phyloP scores from a whole-genome alignment of 2,329 filamentous ascomycete genomes.

The Peltaster fructicola region DNA sequence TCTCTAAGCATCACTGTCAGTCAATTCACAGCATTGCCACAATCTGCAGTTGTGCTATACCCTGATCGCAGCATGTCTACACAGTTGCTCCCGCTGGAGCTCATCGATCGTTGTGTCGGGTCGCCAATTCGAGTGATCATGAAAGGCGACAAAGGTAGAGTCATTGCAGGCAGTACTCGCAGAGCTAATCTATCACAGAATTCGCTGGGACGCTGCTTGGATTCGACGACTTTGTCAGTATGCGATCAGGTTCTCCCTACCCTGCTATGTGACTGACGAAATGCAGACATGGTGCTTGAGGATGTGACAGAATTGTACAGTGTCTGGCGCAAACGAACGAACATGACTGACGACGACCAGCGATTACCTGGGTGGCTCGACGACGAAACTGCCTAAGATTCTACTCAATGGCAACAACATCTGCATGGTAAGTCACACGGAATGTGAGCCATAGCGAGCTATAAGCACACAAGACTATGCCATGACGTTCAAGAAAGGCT shows the following conservation, averaged over 20 bases:
- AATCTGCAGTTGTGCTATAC: too few relatives aligned
- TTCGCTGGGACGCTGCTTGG: conserved; percentile 88
- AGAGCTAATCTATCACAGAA: conserved; percentile 39
- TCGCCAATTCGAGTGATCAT: conserved; percentile 98
- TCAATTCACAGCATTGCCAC: too few relatives aligned
- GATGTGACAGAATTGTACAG: conserved; percentile 74
- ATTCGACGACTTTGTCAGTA: conserved; percentile 99
- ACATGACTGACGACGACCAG: conserved; percentile 29
- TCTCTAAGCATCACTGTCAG: too few relatives aligned
- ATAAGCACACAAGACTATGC: too few relatives aligned
- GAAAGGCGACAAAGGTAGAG: conserved; percentile 94
- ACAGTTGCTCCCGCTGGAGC: conserved; percentile 38
- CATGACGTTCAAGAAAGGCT: too few relatives aligned
- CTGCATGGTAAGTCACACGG: conserved; percentile 64
- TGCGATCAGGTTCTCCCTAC: conserved; percentile 32
- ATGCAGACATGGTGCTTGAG: conserved; percentile 90
- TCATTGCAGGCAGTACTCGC: conserved; percentile 2
- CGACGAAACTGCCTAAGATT: conserved; percentile 84
- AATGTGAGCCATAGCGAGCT: too few relatives aligned
- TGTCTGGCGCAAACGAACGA: background rate
- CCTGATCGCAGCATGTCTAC: conserved; percentile 15
- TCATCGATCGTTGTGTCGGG: conserved; percentile 97
- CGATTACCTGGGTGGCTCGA: conserved; percentile 76
- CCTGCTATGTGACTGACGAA: conserved; percentile 1
- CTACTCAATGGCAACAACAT: conserved; percentile 96